A percentile compares a stretch with the other conserved stretches of the same genome.
These are phyloP conservation scores for Amanita thiersii DNA, from an alignment of 768 basidiomycete species.

Conservation along the genomic window DNA sequence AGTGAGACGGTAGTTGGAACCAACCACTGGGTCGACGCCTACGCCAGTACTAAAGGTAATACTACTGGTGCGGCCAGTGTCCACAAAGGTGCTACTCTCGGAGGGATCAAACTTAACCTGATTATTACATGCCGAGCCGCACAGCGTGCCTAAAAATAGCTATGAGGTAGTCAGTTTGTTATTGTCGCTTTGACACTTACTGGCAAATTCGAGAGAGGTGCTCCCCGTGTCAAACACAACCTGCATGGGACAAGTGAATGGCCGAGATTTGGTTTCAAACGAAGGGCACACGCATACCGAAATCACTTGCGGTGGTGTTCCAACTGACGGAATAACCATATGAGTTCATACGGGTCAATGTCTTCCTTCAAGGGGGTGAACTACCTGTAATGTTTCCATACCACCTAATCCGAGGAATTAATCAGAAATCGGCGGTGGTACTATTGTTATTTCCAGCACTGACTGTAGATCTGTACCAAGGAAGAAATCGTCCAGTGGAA, in stretches of 20 bases:
- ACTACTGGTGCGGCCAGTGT: conserved; percentile 28
- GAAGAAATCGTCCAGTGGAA: conserved; percentile 45
- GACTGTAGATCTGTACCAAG: conserved; percentile 52
- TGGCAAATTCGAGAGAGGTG: conserved; percentile 37
- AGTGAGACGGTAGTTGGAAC: conserved; percentile 37
- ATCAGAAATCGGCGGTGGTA: conserved; percentile 1
- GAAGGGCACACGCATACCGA: conserved; percentile 19
- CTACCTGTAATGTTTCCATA: conserved; percentile 42
- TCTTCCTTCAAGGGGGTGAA: not conserved
- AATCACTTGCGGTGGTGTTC: conserved; percentile 43
- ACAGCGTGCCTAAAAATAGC: conserved; percentile 30
- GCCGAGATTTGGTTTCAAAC: not conserved
- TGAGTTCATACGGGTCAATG: conserved; percentile 4
- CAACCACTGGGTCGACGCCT: conserved; percentile 46
- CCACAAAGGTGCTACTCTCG: conserved; percentile 44
- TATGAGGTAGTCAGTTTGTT: not conserved
- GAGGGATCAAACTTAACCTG: conserved; percentile 39
- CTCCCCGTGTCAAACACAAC: conserved; percentile 58
- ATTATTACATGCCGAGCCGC: conserved; percentile 31
- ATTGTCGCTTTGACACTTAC: conserved; percentile 18
- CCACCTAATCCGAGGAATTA: conserved; percentile 27
- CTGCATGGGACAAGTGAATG: conserved; percentile 14
- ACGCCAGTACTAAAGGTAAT: conserved; percentile 49
- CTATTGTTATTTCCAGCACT: conserved; percentile 13
- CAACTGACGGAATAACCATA: conserved; percentile 22